Evolutionary conservation across 208 protist genomes (phyloP).

Genomic region (Acanthamoeba rhysodes): DNA sequence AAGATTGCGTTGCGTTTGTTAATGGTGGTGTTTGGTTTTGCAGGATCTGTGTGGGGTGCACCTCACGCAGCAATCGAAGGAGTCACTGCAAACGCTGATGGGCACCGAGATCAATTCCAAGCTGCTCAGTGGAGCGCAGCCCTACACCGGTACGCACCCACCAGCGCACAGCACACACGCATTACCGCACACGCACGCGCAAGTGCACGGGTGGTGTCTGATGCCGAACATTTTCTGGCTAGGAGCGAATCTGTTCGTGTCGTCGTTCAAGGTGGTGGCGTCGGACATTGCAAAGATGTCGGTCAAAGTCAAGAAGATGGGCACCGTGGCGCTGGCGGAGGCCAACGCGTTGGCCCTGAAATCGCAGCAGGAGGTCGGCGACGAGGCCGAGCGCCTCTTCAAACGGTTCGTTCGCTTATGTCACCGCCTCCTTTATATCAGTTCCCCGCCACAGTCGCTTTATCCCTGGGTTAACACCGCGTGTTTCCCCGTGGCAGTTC

Average conservation of each 20-base stretch:
- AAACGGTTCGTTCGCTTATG: neutral
- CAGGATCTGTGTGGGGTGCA: constrained; percentile 50
- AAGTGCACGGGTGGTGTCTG: too few species aligned
- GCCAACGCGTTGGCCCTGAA: constrained; percentile 59
- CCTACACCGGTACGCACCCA: neutral
- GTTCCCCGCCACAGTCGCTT: too few species aligned
- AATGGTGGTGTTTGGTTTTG: too few species aligned
- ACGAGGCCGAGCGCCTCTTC: constrained; percentile 62
- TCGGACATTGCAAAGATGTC: constrained; percentile 50
- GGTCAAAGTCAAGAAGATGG: constrained; percentile 47
- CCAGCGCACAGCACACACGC: too few species aligned
- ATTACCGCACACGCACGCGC: too few species aligned
- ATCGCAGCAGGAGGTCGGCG: constrained; percentile 52
- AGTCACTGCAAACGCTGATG: neutral
- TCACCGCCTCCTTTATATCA: too few species aligned
- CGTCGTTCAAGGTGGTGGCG: constrained; percentile 55
- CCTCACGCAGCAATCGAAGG: constrained; percentile 23
- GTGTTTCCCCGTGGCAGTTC: neutral
- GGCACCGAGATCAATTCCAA: neutral
- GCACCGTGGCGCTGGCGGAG: constrained; percentile 21
- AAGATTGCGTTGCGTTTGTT: too few species aligned
- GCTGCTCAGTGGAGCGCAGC: neutral
- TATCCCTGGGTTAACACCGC: neutral
- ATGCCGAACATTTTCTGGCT: too few species aligned
- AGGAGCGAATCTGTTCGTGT: neutral